phyloP scores from a whole-genome alignment of 1,139 yeast species.

The Debaryomyces fabryi region DNA sequence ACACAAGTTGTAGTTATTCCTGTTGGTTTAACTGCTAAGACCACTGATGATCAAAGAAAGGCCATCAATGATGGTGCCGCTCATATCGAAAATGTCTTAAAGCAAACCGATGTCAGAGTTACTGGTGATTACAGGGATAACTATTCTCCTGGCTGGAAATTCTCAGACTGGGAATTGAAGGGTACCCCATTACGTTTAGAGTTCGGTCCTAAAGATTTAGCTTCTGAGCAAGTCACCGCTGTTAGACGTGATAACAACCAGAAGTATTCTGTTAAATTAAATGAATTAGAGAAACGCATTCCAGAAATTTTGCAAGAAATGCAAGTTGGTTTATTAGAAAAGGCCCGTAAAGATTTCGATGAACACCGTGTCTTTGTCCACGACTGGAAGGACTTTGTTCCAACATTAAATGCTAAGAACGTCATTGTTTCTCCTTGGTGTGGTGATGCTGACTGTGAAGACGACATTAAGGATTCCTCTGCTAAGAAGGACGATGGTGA shows the following conservation, averaged over 20 bases:
- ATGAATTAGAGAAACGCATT: conserved; percentile 64
- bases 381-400: conserved; percentile 91
- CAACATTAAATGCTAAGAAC: conserved; percentile 88
- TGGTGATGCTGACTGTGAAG: conserved; percentile 93
- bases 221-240: conserved; percentile 75
- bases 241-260: conserved; percentile 92
- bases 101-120: conserved; percentile 66
- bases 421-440: conserved; percentile 96
- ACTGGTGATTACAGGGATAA: conserved; percentile 87
- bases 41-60: conserved; percentile 73
- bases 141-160: conserved; percentile 99
- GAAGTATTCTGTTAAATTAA: conserved; percentile 68
- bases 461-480: conserved; percentile 91
- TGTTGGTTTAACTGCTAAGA: conserved; percentile 89
- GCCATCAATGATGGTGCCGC: conserved; percentile 71
- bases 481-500: conserved; percentile 81
- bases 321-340: conserved; percentile 72
- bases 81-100: conserved; percentile 61
- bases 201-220: conserved; percentile 93
- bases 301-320: conserved; percentile 79
- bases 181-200: conserved; percentile 95
- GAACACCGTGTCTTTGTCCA: conserved; percentile 78
- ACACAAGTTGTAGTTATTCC: conserved; percentile 91
- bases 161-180: conserved; percentile 95
- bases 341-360: conserved; percentile 84